Evolutionary conservation across 768 basidiomycete genomes (phyloP), one percentile per base, ranked within the genome.

Genomic region (Melanogaster broomeanus): DNA sequence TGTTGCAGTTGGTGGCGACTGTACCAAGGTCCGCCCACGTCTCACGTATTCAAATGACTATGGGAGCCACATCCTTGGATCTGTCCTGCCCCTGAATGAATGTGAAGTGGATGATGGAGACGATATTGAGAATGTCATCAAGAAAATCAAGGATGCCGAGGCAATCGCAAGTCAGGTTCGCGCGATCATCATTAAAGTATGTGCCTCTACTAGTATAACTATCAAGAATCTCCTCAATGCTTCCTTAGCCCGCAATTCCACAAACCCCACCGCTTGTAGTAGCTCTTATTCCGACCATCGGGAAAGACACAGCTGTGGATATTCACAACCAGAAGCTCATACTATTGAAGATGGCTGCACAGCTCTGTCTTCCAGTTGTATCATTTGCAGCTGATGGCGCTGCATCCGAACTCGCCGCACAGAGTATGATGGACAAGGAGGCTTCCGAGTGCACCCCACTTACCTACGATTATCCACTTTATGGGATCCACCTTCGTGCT

Each of bases 171-270:
- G 56, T 1, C 67, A 71, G 54, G 61, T 59, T 16, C 42, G 62
- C 0, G 67, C 65, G 2, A 66, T 70, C 6, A 35, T 68, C 6
- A 46, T 53, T 4, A 67, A 65, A 55, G 68, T 67, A 42, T 15
- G 52, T 42, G 15, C 27, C 22, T 47, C 22, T 25, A 27, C 27
- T 37, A 24, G 10, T 21, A 11, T 34, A n/a, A n/a, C n/a, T n/a
- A n/a, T 39, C 9, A 38, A 18, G 16, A 19, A 3, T 21, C 19
- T n/a, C 19, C 21, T 41, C 28, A n/a, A 38, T 21, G 18, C 30
- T 16, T 2, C 8, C 27, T 30, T n/a, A 21, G 1, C 63, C 64
- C n/a, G n/a, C 38, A 16, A 48, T 48, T 5, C 45, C 57, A n/a
- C 51, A 39, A 39, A 16, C 46, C 44, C 60, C 57, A 10, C 60